Evolutionary conservation across 371 early-diverging fungal species (phyloP).

Genomic region (Coemansia sp.): DNA sequence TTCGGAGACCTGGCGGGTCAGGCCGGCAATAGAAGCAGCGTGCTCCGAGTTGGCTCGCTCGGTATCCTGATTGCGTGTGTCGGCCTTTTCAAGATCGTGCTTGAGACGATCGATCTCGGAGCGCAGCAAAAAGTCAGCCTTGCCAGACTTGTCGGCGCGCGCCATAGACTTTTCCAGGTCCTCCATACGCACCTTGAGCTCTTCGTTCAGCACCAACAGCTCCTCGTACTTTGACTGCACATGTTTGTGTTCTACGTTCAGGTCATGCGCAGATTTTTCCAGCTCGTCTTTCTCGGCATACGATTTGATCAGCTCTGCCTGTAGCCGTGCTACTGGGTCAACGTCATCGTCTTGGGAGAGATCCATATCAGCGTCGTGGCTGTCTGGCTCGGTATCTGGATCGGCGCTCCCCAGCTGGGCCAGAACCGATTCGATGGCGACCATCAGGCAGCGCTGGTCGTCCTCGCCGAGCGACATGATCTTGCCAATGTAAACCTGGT

Average conservation of each 20-base stretch:
- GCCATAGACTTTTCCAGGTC: slow-evolving; percentile 50
- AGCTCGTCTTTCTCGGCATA: slow-evolving; percentile 52
- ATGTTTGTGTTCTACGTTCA: slow-evolving; percentile 26
- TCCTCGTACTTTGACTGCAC: slow-evolving; percentile 48
- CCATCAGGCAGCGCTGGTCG: slow-evolving; percentile 83
- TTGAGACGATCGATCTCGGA: slow-evolving; percentile 86
- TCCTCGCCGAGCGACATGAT: slow-evolving; percentile 71
- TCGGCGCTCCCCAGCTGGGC: slow-evolving; percentile 50
- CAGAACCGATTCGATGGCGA: slow-evolving; percentile 68
- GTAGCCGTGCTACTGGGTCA: slow-evolving; percentile 49
- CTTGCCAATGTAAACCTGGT: slow-evolving; percentile 73
- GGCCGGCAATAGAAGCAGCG: slow-evolving; percentile 60
- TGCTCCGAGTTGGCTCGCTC: slow-evolving; percentile 68
- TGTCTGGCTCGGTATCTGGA: slow-evolving; percentile 34
- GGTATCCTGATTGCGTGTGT: slow-evolving; percentile 71
- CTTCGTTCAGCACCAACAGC: slow-evolving; percentile 44
- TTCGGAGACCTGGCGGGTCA: slow-evolving; percentile 65
- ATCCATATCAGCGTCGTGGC: slow-evolving; percentile 42
- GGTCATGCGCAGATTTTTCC: slow-evolving; percentile 43
- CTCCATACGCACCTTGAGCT: slow-evolving; percentile 50
- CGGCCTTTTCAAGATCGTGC: slow-evolving; percentile 80
- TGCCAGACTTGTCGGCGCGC: slow-evolving; percentile 73
- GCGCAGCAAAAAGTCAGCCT: slow-evolving; percentile 78
- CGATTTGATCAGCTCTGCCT: slow-evolving; percentile 49
- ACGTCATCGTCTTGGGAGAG: slow-evolving; percentile 20